Base-by-base conservation (phyloP, 495 filamentous ascomycete genomes). In the Neurospora terricola region DNA sequence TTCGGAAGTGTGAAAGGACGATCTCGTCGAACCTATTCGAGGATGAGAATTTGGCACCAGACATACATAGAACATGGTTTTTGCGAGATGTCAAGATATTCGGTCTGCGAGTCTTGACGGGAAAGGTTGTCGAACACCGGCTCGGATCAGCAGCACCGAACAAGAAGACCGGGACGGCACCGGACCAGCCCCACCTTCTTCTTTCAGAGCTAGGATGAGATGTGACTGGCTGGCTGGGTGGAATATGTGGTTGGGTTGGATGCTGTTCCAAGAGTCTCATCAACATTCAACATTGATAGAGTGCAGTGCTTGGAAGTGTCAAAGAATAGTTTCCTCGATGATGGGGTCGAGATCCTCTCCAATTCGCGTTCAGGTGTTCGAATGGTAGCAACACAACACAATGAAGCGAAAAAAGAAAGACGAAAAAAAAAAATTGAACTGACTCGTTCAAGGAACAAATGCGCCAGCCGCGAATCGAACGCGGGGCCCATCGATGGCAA, bases 401-500 rank as follows among this genome's bases (percentile, higher is more conserved):
- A 62, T 1, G 27, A 66, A 36, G 14, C 54, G 18, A 66, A 66
- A 30, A 30, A 30, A 54, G 43, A 21, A 48, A 54, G 10, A 36
- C 23, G 5, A 6, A 4, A 12, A 14, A 54, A 34, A 34, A 62
- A 34, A 62, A 34, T 16, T 9, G 27, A 62, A 62, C 23, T 34
- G 54, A 62, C 54, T 62, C 12, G 27, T 30, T 62, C 23, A 62
- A 62, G 1, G 12, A 30, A 62, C 23, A 75, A 75, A 79, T 83
- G 82, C 82, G 79, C 80, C 80, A 83, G 81, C 82, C 82, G 82
- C 79, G 82, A 84, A 84, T 84, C 83, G 83, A 84, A 84, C 83
- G 78, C 83, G 83, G 83, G 83, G 83, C 83, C 81, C 83, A 84
- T 84, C 83, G 82, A 84, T 84, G 83, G 83, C 83, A 84, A 84